These are phyloP conservation scores for Ramalina intermedia DNA, from an alignment of 495 filamentous ascomycete genomes.

Conservation along the genomic window DNA sequence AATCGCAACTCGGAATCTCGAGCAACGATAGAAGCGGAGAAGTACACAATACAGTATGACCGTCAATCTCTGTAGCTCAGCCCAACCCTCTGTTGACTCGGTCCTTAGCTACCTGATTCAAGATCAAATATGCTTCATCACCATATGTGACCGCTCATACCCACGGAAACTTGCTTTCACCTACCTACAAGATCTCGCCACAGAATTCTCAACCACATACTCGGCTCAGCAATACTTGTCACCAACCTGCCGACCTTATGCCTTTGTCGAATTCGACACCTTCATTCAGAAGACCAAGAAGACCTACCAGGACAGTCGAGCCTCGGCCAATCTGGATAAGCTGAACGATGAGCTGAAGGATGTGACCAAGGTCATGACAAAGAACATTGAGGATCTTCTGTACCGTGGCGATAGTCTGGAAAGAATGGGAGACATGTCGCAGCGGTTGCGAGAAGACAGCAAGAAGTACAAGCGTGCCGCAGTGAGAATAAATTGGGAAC, in stretches of 20 bases:
- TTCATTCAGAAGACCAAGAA: constrained; percentile 90
- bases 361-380: constrained; percentile 98
- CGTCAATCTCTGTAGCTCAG: neutral
- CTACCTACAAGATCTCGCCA: constrained; percentile 82
- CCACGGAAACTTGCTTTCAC: constrained; percentile 98
- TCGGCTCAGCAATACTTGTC: constrained; percentile 53
- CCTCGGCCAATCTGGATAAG: constrained; percentile 72
- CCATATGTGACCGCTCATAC: constrained; percentile 85
- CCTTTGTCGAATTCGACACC: constrained; percentile 94
- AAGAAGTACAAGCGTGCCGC: constrained; percentile 86
- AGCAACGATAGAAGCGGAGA: constrained; percentile 77
- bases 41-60: constrained; percentile 75
- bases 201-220: constrained; percentile 87
- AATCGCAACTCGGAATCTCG: constrained; percentile 78
- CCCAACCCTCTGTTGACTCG: neutral
- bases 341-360: constrained; percentile 91
- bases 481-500: constrained; percentile 95
- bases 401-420: constrained; percentile 92
- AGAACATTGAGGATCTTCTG: constrained; percentile 97
- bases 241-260: constrained; percentile 72
- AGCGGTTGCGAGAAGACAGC: constrained; percentile 74
- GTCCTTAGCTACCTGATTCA: constrained; percentile 67
- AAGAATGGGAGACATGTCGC: constrained; percentile 91
- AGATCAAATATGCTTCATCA: constrained; percentile 72
- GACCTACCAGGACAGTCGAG: constrained; percentile 86